Conservation (phyloP, 2,329 filamentous ascomycete species). For the Aspergillus sergii region DNA sequence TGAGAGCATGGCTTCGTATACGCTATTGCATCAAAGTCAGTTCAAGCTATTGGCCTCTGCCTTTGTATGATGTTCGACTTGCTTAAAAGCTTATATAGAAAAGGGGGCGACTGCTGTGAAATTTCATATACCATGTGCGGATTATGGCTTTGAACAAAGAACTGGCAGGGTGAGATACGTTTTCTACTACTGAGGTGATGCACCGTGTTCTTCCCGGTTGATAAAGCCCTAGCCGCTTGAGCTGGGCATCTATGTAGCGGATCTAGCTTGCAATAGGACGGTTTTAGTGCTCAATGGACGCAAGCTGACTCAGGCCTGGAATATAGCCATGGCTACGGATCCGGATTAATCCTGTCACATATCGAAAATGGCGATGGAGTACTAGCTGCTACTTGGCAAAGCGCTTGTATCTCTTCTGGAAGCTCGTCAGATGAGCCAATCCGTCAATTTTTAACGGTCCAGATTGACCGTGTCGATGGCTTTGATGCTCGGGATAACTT, state of each 20-base stretch:
- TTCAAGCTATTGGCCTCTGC: slow-evolving; percentile 3
- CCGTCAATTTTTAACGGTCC: slow-evolving; percentile 5
- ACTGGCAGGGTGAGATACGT: no score
- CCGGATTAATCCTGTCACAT: no score
- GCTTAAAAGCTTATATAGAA: no score
- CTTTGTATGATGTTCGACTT: neutral
- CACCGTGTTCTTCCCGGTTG: no score
- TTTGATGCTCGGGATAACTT: neutral
- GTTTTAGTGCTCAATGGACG: slow-evolving; percentile 7
- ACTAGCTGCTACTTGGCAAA: slow-evolving; percentile 5
- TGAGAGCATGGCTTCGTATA: slow-evolving; percentile 3
- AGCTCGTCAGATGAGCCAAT: neutral
- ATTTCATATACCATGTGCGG: no score
- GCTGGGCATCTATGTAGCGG: slow-evolving; percentile 3
- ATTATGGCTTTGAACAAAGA: no score
- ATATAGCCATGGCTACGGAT: neutral
- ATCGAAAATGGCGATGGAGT: no score
- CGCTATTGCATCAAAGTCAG: slow-evolving; percentile 22
- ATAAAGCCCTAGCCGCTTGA: no score
- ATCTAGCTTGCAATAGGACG: slow-evolving; percentile 5
- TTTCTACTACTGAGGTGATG: no score
- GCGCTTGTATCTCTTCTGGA: neutral
- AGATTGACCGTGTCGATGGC: slow-evolving; percentile 1
- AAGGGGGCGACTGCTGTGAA: no score
- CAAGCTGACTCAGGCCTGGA: slow-evolving; percentile 7